Percentiles rank a stretch among this genome's conserved stretches.
phyloP scores from a whole-genome alignment of 441 rosid genomes.

The Biscutella laevigata region DNA sequence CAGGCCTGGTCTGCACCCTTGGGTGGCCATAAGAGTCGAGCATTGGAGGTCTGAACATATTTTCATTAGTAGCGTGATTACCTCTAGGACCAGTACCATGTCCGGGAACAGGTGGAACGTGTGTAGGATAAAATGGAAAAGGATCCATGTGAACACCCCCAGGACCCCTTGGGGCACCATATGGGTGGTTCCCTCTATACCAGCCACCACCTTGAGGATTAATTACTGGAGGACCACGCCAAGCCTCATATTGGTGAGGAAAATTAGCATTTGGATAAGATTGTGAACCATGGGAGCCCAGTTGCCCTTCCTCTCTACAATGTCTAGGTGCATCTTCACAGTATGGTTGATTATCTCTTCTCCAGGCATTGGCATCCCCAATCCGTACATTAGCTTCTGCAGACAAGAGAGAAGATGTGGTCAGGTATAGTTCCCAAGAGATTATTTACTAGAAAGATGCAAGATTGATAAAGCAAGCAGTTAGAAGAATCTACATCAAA shows the following conservation, averaged over 20 bases:
- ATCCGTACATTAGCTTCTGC: constrained; percentile 30
- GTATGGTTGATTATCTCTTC: constrained; percentile 47
- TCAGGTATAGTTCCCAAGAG: neutral
- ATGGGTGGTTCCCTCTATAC: constrained; percentile 85
- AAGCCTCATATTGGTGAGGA: constrained; percentile 63
- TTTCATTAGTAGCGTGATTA: constrained; percentile 56
- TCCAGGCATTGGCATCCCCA: constrained; percentile 51
- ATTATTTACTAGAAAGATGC: neutral
- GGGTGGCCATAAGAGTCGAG: constrained; percentile 69
- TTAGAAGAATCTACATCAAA: constrained; percentile 5
- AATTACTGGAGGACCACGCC: constrained; percentile 78
- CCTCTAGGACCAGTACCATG: constrained; percentile 70
- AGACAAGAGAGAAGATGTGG: constrained; percentile 17
- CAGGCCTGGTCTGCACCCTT: constrained; percentile 83
- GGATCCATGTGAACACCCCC: constrained; percentile 84
- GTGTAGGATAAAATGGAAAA: constrained; percentile 77
- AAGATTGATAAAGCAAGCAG: neutral
- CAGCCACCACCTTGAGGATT: constrained; percentile 81
- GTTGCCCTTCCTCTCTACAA: constrained; percentile 57
- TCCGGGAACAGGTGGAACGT: constrained; percentile 51
- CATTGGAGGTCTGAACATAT: constrained; percentile 73
- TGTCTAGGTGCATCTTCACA: constrained; percentile 54
- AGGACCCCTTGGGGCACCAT: constrained; percentile 63
- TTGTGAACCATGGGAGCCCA: constrained; percentile 54
- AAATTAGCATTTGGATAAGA: constrained; percentile 46